Percentiles rank a stretch among this genome's conserved stretches.
Conservation (phyloP, 2,329 filamentous ascomycete genomes). For the Exophiala alcalophila region DNA sequence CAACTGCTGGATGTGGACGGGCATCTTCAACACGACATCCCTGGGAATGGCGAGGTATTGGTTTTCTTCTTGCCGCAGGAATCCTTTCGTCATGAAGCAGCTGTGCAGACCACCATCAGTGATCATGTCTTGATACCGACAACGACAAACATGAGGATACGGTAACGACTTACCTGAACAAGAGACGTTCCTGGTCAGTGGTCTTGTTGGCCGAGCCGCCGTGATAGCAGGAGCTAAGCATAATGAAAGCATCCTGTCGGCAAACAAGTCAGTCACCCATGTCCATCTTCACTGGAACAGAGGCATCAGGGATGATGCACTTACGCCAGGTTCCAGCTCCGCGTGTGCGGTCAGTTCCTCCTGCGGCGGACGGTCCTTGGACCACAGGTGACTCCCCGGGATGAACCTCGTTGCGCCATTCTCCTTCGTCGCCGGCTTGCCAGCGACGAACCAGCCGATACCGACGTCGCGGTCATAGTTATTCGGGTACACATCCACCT, state of each 20-base stretch:
- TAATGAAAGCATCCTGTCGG: conserved; percentile 36
- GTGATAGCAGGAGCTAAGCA: conserved; percentile 38
- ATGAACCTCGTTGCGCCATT: conserved; percentile 37
- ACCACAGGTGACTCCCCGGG: conserved; percentile 33
- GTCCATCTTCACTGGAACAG: too few relatives aligned
- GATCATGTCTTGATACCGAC: too few relatives aligned
- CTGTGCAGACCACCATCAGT: conserved; percentile 1
- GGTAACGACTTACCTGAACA: conserved; percentile 28
- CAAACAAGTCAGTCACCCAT: too few relatives aligned
- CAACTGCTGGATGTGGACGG: conserved; percentile 26
- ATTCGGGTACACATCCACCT: conserved; percentile 15
- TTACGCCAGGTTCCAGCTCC: conserved; percentile 35
- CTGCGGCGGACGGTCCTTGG: conserved; percentile 12
- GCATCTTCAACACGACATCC: conserved; percentile 26
- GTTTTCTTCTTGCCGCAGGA: conserved; percentile 29
- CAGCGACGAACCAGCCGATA: conserved; percentile 32
- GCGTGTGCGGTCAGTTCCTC: conserved; percentile 29
- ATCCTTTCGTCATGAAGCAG: conserved; percentile 30
- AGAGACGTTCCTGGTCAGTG: conserved; percentile 26
- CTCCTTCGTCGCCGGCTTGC: conserved; percentile 27
- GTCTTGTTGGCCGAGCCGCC: conserved; percentile 36
- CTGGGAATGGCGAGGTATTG: conserved; percentile 30
- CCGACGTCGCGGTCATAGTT: conserved; percentile 25
- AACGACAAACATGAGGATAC: too few relatives aligned
- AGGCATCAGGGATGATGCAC: too few relatives aligned